Evolutionary conservation across 2,329 filamentous ascomycete species (phyloP).

Genomic region (Arthroderma uncinatum): DNA sequence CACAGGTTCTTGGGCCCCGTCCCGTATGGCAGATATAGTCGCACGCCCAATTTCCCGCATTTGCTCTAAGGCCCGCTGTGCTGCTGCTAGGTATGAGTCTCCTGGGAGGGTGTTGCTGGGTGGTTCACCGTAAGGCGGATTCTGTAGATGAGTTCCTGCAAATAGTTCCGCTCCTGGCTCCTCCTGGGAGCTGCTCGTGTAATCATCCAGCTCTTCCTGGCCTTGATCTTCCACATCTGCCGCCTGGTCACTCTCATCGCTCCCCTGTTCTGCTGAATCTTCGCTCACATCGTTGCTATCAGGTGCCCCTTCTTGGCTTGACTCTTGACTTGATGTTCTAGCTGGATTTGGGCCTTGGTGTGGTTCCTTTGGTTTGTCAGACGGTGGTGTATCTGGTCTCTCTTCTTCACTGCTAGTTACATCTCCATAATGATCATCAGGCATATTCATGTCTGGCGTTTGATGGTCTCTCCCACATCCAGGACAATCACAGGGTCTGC

Average conservation of each 20-base stretch:
- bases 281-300: not conserved
- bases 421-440: slow-evolving; percentile 1
- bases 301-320: not conserved
- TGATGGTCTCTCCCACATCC: not conserved
- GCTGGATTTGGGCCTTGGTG: not conserved
- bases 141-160: not conserved
- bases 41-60: not conserved
- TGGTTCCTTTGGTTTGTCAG: not conserved
- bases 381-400: not conserved
- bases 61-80: not conserved
- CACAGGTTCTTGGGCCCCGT: too few relatives aligned
- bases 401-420: not conserved
- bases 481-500: slow-evolving; percentile 4
- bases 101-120: not conserved
- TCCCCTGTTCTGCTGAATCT: not conserved
- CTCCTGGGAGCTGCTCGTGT: not conserved
- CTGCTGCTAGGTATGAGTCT: not conserved
- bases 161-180: not conserved
- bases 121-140: not conserved
- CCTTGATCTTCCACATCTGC: not conserved
- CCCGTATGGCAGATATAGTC: not conserved
- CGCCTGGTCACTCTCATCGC: not conserved
- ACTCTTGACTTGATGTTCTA: not conserved
- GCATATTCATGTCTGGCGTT: not conserved
- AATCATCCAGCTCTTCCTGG: not conserved